A percentile compares a stretch with the other conserved stretches of the same genome.
Evolutionary conservation across 2,329 filamentous ascomycete genomes (phyloP).

Genomic region (Colletotrichum shisoi): DNA sequence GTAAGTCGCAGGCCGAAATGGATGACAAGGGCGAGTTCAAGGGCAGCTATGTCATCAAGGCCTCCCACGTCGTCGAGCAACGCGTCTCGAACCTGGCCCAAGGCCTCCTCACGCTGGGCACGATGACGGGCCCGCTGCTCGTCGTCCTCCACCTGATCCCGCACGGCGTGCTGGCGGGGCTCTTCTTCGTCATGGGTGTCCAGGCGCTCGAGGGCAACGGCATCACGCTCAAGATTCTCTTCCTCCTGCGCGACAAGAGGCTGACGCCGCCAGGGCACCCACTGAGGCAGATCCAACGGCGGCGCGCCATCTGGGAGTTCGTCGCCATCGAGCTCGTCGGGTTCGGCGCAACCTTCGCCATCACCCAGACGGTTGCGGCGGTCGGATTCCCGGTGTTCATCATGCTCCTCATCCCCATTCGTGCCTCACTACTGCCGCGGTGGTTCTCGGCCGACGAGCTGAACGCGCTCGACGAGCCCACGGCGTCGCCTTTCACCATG

Average conservation of each 20-base stretch:
- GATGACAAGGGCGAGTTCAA: conserved; percentile 65
- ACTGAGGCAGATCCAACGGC: conserved; percentile 67
- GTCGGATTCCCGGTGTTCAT: conserved; percentile 83
- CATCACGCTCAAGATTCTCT: conserved; percentile 77
- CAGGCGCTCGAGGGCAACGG: conserved; percentile 80
- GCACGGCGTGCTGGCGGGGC: conserved; percentile 78
- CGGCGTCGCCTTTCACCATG: conserved; percentile 78
- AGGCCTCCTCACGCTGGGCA: conserved; percentile 78
- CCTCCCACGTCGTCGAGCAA: conserved; percentile 76
- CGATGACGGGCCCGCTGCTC: conserved; percentile 78
- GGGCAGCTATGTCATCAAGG: conserved; percentile 61
- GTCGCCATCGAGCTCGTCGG: conserved; percentile 72
- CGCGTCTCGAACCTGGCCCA: conserved; percentile 80
- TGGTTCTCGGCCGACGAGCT: conserved; percentile 70
- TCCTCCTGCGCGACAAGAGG: conserved; percentile 69
- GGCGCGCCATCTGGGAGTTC: conserved; percentile 73
- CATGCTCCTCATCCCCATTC: conserved; percentile 70
- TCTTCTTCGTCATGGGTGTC: conserved; percentile 87
- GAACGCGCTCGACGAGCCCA: conserved; percentile 71
- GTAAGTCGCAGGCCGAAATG: conserved; percentile 57
- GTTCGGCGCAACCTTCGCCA: conserved; percentile 81
- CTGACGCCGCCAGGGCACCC: conserved; percentile 69
- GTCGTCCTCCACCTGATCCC: conserved; percentile 79
- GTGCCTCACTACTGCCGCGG: conserved; percentile 69
- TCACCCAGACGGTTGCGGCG: conserved; percentile 82